These are phyloP conservation scores for Sorghum bicolor DNA, from an alignment of 176 grass and related monocot genomes.

Conservation along the genomic window Sorghum_bicolor_NCBIv3 NC_012877.2:1882001-1882500, in stretches of 20 bases:
- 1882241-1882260: conserved; percentile 76
- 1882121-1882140: not conserved
- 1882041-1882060: not conserved
- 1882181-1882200: conserved; percentile 59
- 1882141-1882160: conserved; percentile 17
- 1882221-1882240: conserved; percentile 91
- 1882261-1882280: conserved; percentile 86
- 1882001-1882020: conserved; percentile 1
- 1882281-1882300: conserved; percentile 79
- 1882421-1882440: not conserved
- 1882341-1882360: not conserved
- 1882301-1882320: conserved; percentile 94
- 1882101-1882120: conserved; percentile 14
- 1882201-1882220: conserved; percentile 83
- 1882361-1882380: conserved; percentile 10
- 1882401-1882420: not conserved
- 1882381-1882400: not conserved
- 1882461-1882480: not conserved
- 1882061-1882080: not conserved
- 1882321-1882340: conserved; percentile 56
- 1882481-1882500: not conserved
- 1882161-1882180: conserved; percentile 84
- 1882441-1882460: not conserved
- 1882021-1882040: not conserved
- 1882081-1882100: not conserved